Evolutionary conservation across 1,139 yeast species (phyloP).

Genomic region (Blastobotrys persicus): DNA sequence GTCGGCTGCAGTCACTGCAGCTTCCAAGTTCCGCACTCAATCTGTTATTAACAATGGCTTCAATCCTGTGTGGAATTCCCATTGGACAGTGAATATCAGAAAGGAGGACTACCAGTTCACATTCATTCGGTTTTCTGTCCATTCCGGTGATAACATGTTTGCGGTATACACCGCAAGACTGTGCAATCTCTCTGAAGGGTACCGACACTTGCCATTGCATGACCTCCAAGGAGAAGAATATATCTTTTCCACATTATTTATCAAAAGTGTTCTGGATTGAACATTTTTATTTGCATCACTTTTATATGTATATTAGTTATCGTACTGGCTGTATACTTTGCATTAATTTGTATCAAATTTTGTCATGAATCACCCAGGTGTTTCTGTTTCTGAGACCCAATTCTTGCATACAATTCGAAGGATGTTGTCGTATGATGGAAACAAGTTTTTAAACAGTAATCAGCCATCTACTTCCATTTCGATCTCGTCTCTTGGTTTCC

Average conservation of each 20-base stretch:
- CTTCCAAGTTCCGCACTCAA: conserved; percentile 38
- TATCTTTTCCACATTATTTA: conserved; percentile 73
- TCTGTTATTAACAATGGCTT: conserved; percentile 65
- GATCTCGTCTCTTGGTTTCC: conserved; percentile 48
- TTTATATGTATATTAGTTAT: conserved; percentile 9
- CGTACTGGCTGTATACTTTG: conserved; percentile 5
- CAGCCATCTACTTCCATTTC: conserved; percentile 14
- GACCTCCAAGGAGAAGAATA: conserved; percentile 80
- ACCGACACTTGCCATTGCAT: conserved; percentile 71
- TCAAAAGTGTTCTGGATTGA: conserved; percentile 44
- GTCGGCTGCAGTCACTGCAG: conserved; percentile 9
- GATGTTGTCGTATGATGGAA: background rate
- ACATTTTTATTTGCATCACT: background rate
- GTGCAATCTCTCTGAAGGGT: conserved; percentile 65
- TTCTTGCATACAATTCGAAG: too few species aligned
- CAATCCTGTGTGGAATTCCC: conserved; percentile 77
- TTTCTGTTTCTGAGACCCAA: too few species aligned
- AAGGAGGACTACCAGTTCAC: conserved; percentile 45
- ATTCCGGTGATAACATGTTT: conserved; percentile 44
- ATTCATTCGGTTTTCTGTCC: conserved; percentile 53
- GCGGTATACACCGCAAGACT: conserved; percentile 58
- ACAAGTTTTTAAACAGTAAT: background rate
- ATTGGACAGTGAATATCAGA: conserved; percentile 46
- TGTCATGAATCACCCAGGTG: too few species aligned
- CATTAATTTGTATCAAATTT: background rate